phyloP scores from a whole-genome alignment of 192 early-diverging fungal species.

The Coemansia sp. region DNA sequence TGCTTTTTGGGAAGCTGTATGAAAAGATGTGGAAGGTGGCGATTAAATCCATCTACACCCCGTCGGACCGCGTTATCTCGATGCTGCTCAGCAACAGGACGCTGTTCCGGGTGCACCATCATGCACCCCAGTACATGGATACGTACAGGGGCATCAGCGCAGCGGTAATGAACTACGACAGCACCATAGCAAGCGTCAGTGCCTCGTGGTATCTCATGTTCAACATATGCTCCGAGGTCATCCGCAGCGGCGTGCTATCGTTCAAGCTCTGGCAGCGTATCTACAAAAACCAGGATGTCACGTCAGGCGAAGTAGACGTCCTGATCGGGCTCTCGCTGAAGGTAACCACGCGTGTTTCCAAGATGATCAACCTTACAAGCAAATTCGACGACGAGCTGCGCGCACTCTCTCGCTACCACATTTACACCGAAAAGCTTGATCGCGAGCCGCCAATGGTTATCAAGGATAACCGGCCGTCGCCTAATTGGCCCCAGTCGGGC shows the following conservation, averaged over 20 bases:
- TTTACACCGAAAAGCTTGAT: slow-evolving; percentile 4
- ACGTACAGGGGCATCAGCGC: not conserved
- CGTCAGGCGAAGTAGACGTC: slow-evolving; percentile 2
- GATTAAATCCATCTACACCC: not conserved
- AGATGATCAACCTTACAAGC: not conserved
- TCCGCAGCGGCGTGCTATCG: not conserved
- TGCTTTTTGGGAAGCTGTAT: not conserved
- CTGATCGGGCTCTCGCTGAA: not conserved
- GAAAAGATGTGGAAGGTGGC: slow-evolving; percentile 1
- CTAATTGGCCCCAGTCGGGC: slow-evolving; percentile 69
- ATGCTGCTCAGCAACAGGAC: slow-evolving; percentile 1
- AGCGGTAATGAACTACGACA: not conserved
- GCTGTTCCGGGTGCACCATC: slow-evolving; percentile 1
- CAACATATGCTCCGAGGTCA: not conserved
- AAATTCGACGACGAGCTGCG: not conserved
- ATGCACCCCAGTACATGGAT: not conserved
- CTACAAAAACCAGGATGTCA: not conserved
- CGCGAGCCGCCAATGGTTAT: slow-evolving; percentile 2
- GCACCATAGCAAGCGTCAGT: not conserved
- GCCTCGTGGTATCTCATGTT: not conserved
- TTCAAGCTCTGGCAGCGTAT: slow-evolving; percentile 4
- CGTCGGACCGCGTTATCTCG: not conserved
- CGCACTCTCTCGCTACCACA: not conserved
- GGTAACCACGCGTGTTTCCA: not conserved
- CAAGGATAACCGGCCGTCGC: slow-evolving; percentile 51